phyloP scores from a whole-genome alignment of 2,329 filamentous ascomycete species.

The Aspergillus sp. region DNA sequence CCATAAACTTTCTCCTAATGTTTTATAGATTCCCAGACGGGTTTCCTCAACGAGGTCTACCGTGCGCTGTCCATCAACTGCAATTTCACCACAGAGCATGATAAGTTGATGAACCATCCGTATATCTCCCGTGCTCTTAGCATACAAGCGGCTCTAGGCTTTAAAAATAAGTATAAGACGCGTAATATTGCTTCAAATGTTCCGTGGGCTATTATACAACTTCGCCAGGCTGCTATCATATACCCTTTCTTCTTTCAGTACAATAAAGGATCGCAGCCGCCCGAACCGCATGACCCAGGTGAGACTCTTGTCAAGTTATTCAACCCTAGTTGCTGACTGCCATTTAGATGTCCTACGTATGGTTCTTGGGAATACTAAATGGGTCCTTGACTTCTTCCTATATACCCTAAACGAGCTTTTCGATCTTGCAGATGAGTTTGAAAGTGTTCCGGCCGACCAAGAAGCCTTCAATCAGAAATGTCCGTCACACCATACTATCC shows the following conservation, averaged over 20 bases:
- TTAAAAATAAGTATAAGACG: slow-evolving; percentile 60
- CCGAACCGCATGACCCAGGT: slow-evolving; percentile 58
- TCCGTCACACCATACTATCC: slow-evolving; percentile 18
- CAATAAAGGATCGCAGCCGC: slow-evolving; percentile 53
- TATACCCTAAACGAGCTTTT: slow-evolving; percentile 57
- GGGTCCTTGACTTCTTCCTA: slow-evolving; percentile 68
- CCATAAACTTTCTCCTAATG: slow-evolving; percentile 21
- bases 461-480: slow-evolving; percentile 39
- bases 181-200: slow-evolving; percentile 71
- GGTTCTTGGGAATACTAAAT: slow-evolving; percentile 72
- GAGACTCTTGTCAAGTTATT: slow-evolving; percentile 18
- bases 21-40: slow-evolving; percentile 56
- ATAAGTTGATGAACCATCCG: slow-evolving; percentile 70
- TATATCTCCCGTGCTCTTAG: slow-evolving; percentile 74
- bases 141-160: slow-evolving; percentile 76
- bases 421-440: slow-evolving; percentile 42
- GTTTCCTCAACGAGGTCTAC: slow-evolving; percentile 67
- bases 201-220: slow-evolving; percentile 71
- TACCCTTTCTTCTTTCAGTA: slow-evolving; percentile 66
- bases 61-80: slow-evolving; percentile 69
- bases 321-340: not conserved
- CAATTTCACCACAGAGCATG: slow-evolving; percentile 80
- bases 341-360: slow-evolving; percentile 67
- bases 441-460: slow-evolving; percentile 32
- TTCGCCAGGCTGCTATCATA: slow-evolving; percentile 66